A percentile compares a stretch with the other conserved stretches of the same genome.
Conservation (phyloP, 2,329 filamentous ascomycete genomes). For the Fusarium nodosum region DNA sequence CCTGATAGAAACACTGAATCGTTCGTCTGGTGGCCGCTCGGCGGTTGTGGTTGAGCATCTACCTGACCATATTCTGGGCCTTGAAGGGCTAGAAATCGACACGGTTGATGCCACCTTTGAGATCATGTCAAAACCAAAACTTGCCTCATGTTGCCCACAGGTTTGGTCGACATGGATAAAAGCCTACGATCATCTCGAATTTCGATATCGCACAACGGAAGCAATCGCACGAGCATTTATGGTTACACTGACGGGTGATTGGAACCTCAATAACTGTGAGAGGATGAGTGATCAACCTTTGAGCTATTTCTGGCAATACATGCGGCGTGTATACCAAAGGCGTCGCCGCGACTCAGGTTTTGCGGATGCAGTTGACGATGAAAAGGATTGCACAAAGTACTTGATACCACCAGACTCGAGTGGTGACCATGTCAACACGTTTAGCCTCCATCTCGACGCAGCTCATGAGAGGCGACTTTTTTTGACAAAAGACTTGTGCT, state of each 20-base stretch:
- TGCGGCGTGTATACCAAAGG: neutral
- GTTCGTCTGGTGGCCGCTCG: accelerated
- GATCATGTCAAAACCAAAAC: neutral
- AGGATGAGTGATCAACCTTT: neutral
- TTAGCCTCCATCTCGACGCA: neutral
- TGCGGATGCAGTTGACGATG: accelerated
- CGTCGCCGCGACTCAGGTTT: neutral
- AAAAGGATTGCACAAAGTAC: accelerated
- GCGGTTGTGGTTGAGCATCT: accelerated
- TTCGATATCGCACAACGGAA: accelerated
- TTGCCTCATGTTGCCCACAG: neutral
- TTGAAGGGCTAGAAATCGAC: neutral
- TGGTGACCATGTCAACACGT: accelerated
- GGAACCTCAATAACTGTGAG: neutral
- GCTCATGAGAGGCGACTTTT: neutral
- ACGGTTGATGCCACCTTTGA: accelerated
- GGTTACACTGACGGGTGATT: neutral
- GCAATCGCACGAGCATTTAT: neutral
- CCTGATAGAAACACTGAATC: accelerated
- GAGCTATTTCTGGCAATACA: neutral
- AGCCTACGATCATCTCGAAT: neutral
- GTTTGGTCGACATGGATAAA: neutral
- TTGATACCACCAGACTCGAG: accelerated
- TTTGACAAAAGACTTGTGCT: neutral
- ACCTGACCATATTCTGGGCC: neutral